Conservation (phyloP, 164 flowering plant species). For the Sedum album region DNA sequence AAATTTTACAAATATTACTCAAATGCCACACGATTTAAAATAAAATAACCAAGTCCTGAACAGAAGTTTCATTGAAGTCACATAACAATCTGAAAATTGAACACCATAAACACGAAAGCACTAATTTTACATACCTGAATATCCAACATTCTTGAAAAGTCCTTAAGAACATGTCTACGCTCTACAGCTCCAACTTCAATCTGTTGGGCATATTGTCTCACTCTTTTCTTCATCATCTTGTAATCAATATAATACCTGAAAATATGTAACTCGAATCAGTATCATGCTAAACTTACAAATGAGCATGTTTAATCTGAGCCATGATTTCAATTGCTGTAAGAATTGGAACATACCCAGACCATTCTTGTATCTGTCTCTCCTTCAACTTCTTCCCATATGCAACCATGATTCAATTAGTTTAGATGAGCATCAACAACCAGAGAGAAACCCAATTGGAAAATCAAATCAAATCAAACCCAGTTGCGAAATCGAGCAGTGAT, state of each 20-base stretch:
- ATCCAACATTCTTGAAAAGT: conserved; percentile 78
- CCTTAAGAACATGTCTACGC: conserved; percentile 64
- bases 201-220: conserved; percentile 48
- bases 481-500: not conserved
- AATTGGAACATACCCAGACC: conserved; percentile 45
- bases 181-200: conserved; percentile 49
- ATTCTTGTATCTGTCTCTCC: conserved; percentile 52
- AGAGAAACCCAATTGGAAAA: not conserved
- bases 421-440: not conserved
- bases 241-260: conserved; percentile 58
- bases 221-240: conserved; percentile 63
- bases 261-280: conserved; percentile 5
- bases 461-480: not conserved
- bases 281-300: no score
- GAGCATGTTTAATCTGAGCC: not conserved
- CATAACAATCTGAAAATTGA: not conserved
- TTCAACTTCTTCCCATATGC: conserved; percentile 67
- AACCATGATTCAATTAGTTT: conserved; percentile 31
- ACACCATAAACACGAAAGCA: not conserved
- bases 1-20: not conserved
- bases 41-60: not conserved
- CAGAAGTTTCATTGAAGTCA: not conserved
- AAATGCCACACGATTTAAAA: not conserved
- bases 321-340: not conserved
- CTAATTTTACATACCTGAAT: conserved; percentile 33